Percentiles rank a stretch among this genome's conserved stretches.
Evolutionary conservation across 495 filamentous ascomycete genomes (phyloP).

Genomic region (Lasiosphaeria ovina): DNA sequence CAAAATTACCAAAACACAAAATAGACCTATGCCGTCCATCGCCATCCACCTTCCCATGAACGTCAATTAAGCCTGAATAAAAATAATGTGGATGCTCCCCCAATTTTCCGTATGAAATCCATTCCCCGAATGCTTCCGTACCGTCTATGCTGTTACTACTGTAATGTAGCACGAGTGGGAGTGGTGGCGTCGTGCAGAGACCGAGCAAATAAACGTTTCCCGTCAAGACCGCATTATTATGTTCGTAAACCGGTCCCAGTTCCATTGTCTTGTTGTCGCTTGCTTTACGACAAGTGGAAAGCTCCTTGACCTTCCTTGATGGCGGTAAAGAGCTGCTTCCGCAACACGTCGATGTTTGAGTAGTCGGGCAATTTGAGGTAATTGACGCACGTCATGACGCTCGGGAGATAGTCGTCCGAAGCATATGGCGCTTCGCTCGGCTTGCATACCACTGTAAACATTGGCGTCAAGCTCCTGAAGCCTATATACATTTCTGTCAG

Average conservation of each 20-base stretch:
- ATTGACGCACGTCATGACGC: constrained; percentile 99
- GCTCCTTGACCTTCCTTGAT: constrained; percentile 98
- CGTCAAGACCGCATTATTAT: constrained; percentile 6
- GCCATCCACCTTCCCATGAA: neutral
- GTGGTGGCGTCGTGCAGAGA: constrained; percentile 4
- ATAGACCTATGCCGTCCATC: constrained; percentile 1
- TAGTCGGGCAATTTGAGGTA: constrained; percentile 99
- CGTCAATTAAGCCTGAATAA: neutral
- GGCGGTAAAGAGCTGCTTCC: constrained; percentile 72
- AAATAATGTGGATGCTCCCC: constrained; percentile 4
- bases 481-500: constrained; percentile 49
- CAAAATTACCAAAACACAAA: neutral
- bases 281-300: constrained; percentile 82
- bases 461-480: constrained; percentile 93
- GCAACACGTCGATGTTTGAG: constrained; percentile 72
- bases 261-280: neutral
- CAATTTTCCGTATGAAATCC: constrained; percentile 3
- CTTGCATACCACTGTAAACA: constrained; percentile 99
- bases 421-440: constrained; percentile 92
- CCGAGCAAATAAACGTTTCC: neutral
- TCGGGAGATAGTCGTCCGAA: constrained; percentile 95
- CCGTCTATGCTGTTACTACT: constrained; percentile 15
- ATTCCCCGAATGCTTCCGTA: constrained; percentile 8
- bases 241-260: constrained; percentile 12
- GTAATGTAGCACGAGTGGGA: constrained; percentile 1